phyloP scores from a whole-genome alignment of 495 filamentous ascomycete species.

The Penicillium canariense region DNA sequence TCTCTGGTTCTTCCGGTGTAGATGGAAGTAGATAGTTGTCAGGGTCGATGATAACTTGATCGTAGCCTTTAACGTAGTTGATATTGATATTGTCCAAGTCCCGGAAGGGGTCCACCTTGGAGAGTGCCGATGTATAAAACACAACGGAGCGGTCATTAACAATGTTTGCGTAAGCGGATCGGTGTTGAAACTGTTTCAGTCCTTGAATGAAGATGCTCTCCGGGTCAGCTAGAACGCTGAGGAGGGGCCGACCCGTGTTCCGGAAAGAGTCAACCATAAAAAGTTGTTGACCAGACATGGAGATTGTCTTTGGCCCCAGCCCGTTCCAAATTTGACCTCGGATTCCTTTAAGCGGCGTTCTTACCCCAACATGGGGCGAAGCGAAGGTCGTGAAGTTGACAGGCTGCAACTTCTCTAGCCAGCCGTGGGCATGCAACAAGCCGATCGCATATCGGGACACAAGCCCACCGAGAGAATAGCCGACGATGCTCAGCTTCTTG shows the following conservation, averaged over 20 bases:
- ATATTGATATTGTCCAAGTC: constrained; percentile 61
- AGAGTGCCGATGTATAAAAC: constrained; percentile 79
- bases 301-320: constrained; percentile 72
- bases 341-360: constrained; percentile 68
- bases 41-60: constrained; percentile 72
- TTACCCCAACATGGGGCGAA: constrained; percentile 82
- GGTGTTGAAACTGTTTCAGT: constrained; percentile 68
- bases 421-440: constrained; percentile 73
- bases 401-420: constrained; percentile 74
- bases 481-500: constrained; percentile 78
- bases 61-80: constrained; percentile 73
- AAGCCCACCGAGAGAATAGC: constrained; percentile 87
- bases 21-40: constrained; percentile 55
- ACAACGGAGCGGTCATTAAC: constrained; percentile 76
- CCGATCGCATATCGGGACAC: constrained; percentile 87
- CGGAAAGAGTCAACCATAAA: constrained; percentile 86
- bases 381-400: constrained; percentile 95
- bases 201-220: constrained; percentile 83
- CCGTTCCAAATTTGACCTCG: constrained; percentile 73
- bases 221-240: constrained; percentile 78
- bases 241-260: constrained; percentile 72
- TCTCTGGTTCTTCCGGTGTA: constrained; percentile 32
- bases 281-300: constrained; percentile 78
- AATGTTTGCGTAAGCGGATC: constrained; percentile 77
- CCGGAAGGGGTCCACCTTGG: constrained; percentile 69